phyloP scores from a whole-genome alignment of 1,139 yeast genomes.

The Blastobotrys arbuscula region DNA sequence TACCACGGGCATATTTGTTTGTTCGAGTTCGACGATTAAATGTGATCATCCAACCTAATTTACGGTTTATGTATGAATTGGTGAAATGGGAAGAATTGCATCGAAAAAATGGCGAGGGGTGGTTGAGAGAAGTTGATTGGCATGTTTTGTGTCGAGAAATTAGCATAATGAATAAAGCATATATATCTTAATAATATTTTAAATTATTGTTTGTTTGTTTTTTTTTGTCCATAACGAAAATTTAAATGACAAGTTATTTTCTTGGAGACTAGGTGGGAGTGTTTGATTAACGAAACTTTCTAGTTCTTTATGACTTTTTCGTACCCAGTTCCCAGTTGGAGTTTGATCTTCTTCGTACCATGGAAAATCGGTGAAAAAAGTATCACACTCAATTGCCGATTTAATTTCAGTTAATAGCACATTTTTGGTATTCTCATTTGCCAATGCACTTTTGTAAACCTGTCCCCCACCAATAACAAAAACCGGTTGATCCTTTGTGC shows the following conservation, averaged over 20 bases:
- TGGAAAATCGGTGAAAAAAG: constrained; percentile 49
- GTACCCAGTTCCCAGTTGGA: constrained; percentile 32
- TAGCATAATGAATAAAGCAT: constrained; percentile 64
- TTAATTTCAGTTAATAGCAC: constrained; percentile 70
- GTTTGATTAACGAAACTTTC: constrained; percentile 39
- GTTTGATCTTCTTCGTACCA: constrained; percentile 19
- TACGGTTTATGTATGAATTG: constrained; percentile 78
- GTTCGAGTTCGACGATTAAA: constrained; percentile 81
- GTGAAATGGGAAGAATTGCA: constrained; percentile 66
- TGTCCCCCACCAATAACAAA: constrained; percentile 94
- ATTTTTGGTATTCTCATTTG: constrained; percentile 44
- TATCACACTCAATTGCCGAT: constrained; percentile 43
- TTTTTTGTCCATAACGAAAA: constrained; percentile 47
- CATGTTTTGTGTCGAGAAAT: constrained; percentile 83
- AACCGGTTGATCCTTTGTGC: constrained; percentile 29
- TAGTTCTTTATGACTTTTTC: constrained; percentile 34
- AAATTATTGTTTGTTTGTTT: no score
- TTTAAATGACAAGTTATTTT: constrained; percentile 45
- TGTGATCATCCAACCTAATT: constrained; percentile 85
- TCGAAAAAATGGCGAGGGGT: constrained; percentile 31
- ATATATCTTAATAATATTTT: constrained; percentile 29
- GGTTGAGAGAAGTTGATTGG: constrained; percentile 80
- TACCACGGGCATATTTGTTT: constrained; percentile 70
- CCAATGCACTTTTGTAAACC: constrained; percentile 56
- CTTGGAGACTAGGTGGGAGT: constrained; percentile 40